phyloP scores from a whole-genome alignment of 2,329 filamentous ascomycete species.

The Magnaporthiopsis rhizophila region DNA sequence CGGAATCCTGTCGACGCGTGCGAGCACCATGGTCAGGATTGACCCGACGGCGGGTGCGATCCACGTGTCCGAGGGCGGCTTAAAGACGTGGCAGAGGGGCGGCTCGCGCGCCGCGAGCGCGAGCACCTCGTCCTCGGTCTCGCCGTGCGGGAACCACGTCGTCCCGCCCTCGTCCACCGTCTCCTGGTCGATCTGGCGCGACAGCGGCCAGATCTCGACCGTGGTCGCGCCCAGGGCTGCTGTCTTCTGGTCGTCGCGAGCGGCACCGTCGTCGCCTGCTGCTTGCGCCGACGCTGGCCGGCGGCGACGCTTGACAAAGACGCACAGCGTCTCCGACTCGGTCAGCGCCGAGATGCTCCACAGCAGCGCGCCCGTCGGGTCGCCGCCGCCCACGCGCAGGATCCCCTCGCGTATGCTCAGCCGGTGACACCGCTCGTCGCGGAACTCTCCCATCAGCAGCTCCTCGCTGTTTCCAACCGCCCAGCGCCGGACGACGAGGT shows the following conservation, averaged over 20 bases:
- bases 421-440: background rate
- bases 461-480: conserved; percentile 7
- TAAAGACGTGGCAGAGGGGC: conserved; percentile 1
- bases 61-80: conserved; percentile 5
- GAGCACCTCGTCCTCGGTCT: conserved; percentile 2
- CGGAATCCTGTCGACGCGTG: conserved; percentile 5
- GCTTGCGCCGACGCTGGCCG: background rate
- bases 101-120: conserved; percentile 2
- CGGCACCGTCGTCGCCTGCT: background rate
- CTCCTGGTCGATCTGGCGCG: conserved; percentile 1
- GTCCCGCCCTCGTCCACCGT: conserved; percentile 4
- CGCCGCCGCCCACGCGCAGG: conserved; percentile 1
- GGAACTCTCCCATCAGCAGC: conserved; percentile 3
- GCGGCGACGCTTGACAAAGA: conserved; percentile 4
- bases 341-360: conserved; percentile 4
- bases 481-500: conserved; percentile 6
- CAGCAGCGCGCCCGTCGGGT: conserved; percentile 1
- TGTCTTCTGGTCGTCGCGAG: no score
- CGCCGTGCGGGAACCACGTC: conserved; percentile 4
- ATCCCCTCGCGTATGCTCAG: conserved; percentile 3
- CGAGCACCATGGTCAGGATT: conserved; percentile 5
- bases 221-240: background rate
- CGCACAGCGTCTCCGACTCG: conserved; percentile 6
- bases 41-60: conserved; percentile 5
- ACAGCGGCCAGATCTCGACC: conserved; percentile 5